A percentile compares a stretch with the other conserved stretches of the same genome.
These are phyloP conservation scores for Lathyrus tuberosus DNA, from an alignment of 306 rosid genomes.

Conservation along the genomic window DNA sequence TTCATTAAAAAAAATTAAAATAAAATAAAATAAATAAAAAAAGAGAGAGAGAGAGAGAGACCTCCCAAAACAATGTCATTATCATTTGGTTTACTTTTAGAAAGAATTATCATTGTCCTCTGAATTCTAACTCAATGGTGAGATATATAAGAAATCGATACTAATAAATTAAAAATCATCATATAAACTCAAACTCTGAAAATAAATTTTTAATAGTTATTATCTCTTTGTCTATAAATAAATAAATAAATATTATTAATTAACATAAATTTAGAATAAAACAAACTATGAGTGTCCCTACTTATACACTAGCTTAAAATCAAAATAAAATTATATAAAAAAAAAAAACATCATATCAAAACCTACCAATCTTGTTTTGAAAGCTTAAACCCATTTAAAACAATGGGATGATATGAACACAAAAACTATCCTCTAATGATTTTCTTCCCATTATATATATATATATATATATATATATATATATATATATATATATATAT, in stretches of 20 bases:
- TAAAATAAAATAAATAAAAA: too few relatives aligned
- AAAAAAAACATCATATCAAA: conserved; percentile 14
- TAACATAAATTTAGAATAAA: not conserved
- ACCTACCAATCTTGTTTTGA: conserved; percentile 13
- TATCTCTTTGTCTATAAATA: too few relatives aligned
- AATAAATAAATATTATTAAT: not conserved
- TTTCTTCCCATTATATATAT: not conserved
- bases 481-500: not conserved
- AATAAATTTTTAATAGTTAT: too few relatives aligned
- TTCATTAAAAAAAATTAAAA: too few relatives aligned
- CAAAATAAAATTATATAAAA: not conserved
- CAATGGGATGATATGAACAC: conserved; percentile 33
- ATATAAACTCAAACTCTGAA: too few relatives aligned
- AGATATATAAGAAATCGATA: too few relatives aligned
- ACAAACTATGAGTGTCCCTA: not conserved
- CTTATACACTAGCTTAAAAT: not conserved
- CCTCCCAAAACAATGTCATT: too few relatives aligned
- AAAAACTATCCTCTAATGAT: not conserved
- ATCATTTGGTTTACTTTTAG: too few relatives aligned
- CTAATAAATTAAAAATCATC: too few relatives aligned
- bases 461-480: not conserved
- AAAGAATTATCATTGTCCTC: too few relatives aligned
- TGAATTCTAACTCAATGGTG: too few relatives aligned
- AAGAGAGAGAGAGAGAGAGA: too few relatives aligned
- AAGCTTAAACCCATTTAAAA: conserved; percentile 9